phyloP scores from a whole-genome alignment of 352 stramenopile species.

The Phytophthora pluvialis region DNA sequence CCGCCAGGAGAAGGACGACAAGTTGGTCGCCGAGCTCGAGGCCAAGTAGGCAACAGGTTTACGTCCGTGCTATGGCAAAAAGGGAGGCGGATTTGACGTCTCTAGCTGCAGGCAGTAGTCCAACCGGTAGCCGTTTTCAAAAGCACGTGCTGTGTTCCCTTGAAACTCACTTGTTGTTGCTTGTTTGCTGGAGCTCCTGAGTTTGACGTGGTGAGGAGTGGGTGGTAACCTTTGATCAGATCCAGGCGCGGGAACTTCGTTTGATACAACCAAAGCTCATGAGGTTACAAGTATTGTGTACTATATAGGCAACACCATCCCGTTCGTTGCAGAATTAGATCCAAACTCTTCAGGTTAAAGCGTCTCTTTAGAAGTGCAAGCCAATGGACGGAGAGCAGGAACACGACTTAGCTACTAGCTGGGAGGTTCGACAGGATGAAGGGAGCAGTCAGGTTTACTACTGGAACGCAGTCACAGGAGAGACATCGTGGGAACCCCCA shows the following conservation, averaged over 20 bases:
- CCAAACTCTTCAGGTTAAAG: neutral
- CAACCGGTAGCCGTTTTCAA: conserved; percentile 17
- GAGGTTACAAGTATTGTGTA: too few relatives aligned
- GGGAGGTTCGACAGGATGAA: conserved; percentile 58
- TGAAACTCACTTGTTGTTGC: conserved; percentile 18
- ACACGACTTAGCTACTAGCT: conserved; percentile 23
- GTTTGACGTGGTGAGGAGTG: neutral
- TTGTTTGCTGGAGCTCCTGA: neutral
- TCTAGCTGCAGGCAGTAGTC: conserved; percentile 21
- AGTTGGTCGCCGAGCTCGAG: conserved; percentile 64
- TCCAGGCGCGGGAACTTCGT: too few relatives aligned
- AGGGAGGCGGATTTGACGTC: neutral
- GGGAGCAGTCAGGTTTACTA: conserved; percentile 54
- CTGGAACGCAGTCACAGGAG: conserved; percentile 56
- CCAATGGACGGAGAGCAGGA: conserved; percentile 28
- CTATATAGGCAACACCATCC: too few relatives aligned
- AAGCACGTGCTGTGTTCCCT: conserved; percentile 28
- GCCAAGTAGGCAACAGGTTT: conserved; percentile 50
- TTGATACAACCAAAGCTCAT: too few relatives aligned
- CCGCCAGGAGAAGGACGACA: conserved; percentile 78
- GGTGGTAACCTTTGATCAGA: neutral
- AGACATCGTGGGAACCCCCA: conserved; percentile 56
- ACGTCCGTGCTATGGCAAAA: neutral
- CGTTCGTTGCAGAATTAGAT: conserved; percentile 21
- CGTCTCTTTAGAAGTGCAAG: conserved; percentile 12